These are phyloP conservation scores for Podila clonocystis DNA, from an alignment of 192 early-diverging fungal species.

Conservation along the genomic window DNA sequence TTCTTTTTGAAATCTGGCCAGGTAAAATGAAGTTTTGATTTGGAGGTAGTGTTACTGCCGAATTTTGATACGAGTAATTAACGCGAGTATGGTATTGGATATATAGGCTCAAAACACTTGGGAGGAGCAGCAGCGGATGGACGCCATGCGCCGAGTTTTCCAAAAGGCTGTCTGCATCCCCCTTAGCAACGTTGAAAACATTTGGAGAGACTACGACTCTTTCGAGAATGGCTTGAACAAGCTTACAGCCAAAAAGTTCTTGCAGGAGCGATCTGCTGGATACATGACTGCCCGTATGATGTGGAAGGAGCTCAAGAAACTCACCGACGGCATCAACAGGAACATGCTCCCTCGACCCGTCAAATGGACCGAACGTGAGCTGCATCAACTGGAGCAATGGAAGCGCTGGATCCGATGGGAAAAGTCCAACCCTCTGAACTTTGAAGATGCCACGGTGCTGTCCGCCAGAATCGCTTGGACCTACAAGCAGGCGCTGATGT, in stretches of 20 bases:
- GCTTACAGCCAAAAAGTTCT: conserved; percentile 89
- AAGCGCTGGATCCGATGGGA: conserved; percentile 94
- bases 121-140: conserved; percentile 94
- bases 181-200: conserved; percentile 84
- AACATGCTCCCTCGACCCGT: conserved; percentile 78
- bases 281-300: conserved; percentile 97
- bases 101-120: conserved; percentile 70
- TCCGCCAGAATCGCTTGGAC: conserved; percentile 81
- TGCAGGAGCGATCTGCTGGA: conserved; percentile 83
- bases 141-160: conserved; percentile 82
- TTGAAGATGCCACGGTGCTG: conserved; percentile 71
- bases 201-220: conserved; percentile 97
- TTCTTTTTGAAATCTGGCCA: conserved; percentile 79
- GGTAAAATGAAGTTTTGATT: conserved; percentile 53
- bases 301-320: conserved; percentile 79
- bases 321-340: conserved; percentile 80
- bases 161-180: conserved; percentile 91
- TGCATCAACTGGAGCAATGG: conserved; percentile 72
- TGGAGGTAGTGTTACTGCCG: background rate
- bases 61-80: conserved; percentile 28
- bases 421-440: conserved; percentile 80
- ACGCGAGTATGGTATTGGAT: conserved; percentile 18
- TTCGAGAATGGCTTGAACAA: conserved; percentile 91
- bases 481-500: conserved; percentile 88
- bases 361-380: conserved; percentile 82